Evolutionary conservation across 768 basidiomycete genomes (phyloP).

Genomic region (Leccinum aurantiacum): DNA sequence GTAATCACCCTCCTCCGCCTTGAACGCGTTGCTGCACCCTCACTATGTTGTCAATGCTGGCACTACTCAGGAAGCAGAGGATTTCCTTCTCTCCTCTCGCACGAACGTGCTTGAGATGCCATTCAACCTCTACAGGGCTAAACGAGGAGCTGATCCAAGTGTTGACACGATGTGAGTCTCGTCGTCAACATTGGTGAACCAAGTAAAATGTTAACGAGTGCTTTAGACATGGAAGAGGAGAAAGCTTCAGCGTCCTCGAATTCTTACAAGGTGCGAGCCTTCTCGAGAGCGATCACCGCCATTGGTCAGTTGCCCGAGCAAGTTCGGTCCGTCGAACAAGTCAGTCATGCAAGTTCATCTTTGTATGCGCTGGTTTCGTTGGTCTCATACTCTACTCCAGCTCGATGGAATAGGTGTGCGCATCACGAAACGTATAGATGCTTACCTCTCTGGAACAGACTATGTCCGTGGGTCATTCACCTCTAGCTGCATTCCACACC

Average conservation of each 20-base stretch:
- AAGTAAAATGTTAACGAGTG: not conserved
- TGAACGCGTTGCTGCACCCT: not conserved
- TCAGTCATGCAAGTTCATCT: conserved; percentile 25
- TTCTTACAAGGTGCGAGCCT: conserved; percentile 51
- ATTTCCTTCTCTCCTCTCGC: not conserved
- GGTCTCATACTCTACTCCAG: conserved; percentile 22
- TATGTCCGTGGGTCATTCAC: conserved; percentile 36
- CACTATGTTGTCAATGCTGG: conserved; percentile 20
- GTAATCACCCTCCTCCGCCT: conserved; percentile 14
- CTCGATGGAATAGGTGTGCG: conserved; percentile 38
- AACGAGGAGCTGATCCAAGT: conserved; percentile 42
- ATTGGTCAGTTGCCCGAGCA: conserved; percentile 42
- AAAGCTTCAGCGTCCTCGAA: conserved; percentile 38
- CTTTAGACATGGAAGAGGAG: conserved; percentile 44
- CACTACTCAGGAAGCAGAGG: conserved; percentile 12
- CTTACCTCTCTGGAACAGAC: conserved; percentile 34
- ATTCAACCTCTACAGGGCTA: conserved; percentile 25
- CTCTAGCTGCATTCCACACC: conserved; percentile 1
- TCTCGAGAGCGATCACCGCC: conserved; percentile 45
- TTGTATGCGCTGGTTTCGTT: not conserved
- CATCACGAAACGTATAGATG: conserved; percentile 48
- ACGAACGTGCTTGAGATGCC: conserved; percentile 13
- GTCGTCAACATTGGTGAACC: not conserved
- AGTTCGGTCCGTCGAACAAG: conserved; percentile 45
- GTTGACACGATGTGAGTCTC: conserved; percentile 42